These are phyloP conservation scores for Starmerella asiatica DNA, from an alignment of 805 yeast genomes.

Conservation along the genomic window DNA sequence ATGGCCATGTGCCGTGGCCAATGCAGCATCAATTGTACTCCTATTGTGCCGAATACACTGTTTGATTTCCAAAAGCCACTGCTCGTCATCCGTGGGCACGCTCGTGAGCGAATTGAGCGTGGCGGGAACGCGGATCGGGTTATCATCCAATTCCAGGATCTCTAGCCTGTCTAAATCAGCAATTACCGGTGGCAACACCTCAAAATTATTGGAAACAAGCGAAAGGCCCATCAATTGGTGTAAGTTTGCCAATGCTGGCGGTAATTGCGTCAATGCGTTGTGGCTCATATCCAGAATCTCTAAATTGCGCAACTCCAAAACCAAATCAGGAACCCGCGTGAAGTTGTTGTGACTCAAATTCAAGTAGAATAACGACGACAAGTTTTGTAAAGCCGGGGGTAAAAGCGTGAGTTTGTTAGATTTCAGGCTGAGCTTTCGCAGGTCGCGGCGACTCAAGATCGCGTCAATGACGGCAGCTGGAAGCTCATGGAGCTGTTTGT, in stretches of 20 bases:
- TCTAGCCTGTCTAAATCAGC: slow-evolving; percentile 40
- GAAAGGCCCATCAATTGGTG: slow-evolving; percentile 39
- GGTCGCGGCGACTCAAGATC: slow-evolving; percentile 30
- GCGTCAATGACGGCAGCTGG: slow-evolving; percentile 31
- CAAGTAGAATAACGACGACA: slow-evolving; percentile 41
- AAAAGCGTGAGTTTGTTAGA: slow-evolving; percentile 36
- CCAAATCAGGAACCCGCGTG: slow-evolving; percentile 37
- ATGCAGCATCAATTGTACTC: background rate
- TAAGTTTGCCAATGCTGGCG: slow-evolving; percentile 32
- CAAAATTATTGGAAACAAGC: slow-evolving; percentile 44
- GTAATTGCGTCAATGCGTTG: slow-evolving; percentile 40
- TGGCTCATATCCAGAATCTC: slow-evolving; percentile 56
- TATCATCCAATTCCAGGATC: slow-evolving; percentile 47
- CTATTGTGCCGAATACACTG: slow-evolving; percentile 12
- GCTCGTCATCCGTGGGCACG: slow-evolving; percentile 31
- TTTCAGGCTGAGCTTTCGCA: slow-evolving; percentile 38
- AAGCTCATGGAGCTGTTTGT: slow-evolving; percentile 16
- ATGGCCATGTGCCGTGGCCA: background rate
- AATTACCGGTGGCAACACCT: slow-evolving; percentile 40
- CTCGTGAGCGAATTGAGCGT: slow-evolving; percentile 9
- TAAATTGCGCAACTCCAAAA: slow-evolving; percentile 30
- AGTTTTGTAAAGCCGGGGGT: slow-evolving; percentile 32
- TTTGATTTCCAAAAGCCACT: slow-evolving; percentile 30
- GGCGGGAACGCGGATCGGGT: slow-evolving; percentile 37
- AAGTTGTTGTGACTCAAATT: slow-evolving; percentile 55